Conservation (phyloP, 1,284 basidiomycete genomes). For the Boletus sp. region DNA sequence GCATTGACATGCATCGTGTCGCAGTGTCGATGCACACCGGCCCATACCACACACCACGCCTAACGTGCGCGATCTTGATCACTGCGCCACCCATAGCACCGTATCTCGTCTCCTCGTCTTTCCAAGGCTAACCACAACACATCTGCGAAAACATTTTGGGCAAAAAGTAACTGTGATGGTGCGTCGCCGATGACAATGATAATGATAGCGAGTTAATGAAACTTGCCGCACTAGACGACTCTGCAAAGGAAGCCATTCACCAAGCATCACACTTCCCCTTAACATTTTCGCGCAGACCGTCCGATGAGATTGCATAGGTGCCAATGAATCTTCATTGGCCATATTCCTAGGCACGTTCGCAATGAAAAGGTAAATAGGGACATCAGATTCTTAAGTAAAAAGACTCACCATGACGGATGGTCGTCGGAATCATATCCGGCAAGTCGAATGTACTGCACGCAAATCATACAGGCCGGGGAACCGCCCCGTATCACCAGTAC, state of each 20-base stretch:
- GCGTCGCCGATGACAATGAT: slow-evolving; percentile 39
- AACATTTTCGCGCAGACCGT: slow-evolving; percentile 78
- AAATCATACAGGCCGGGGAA: too few relatives aligned
- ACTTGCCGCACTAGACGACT: slow-evolving; percentile 41
- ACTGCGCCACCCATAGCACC: too few relatives aligned
- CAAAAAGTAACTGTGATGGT: slow-evolving; percentile 73
- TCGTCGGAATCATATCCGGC: too few relatives aligned
- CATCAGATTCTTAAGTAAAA: slow-evolving; percentile 56
- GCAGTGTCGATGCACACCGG: too few relatives aligned
- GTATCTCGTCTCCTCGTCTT: slow-evolving; percentile 95
- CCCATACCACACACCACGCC: too few relatives aligned
- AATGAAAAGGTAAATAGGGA: slow-evolving; percentile 64
- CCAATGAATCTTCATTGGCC: slow-evolving; percentile 35
- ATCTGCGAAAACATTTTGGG: slow-evolving; percentile 73
- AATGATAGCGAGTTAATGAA: slow-evolving; percentile 31
- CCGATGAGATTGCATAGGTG: slow-evolving; percentile 78
- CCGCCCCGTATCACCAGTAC: too few relatives aligned
- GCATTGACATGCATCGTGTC: too few relatives aligned
- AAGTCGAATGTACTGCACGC: too few relatives aligned
- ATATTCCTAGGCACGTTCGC: slow-evolving; percentile 18
- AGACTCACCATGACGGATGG: too few relatives aligned
- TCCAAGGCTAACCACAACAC: slow-evolving; percentile 65
- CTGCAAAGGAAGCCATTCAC: slow-evolving; percentile 67
- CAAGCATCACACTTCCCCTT: slow-evolving; percentile 86
- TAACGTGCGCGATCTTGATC: too few relatives aligned